Base-by-base conservation (phyloP, 768 basidiomycete species). In the Termitomyces sp. region DNA sequence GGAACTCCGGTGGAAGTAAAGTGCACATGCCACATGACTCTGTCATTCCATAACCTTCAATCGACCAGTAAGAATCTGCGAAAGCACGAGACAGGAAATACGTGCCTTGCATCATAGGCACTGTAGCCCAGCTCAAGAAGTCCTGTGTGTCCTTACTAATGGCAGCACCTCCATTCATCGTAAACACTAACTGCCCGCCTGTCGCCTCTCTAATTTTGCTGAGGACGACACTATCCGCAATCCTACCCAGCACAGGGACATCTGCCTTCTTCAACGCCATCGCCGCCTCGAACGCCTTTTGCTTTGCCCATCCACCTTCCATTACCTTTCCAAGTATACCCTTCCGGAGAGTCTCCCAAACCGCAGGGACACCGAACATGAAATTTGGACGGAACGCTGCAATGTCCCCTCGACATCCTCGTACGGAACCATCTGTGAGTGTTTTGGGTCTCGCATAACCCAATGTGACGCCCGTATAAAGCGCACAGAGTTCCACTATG, bases 271-370 rank as follows among this genome's bases (percentile, higher is more conserved):
- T 98, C 60, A 85, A 75, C 2, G 77, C 68, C 63, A 93, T 75
- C 2, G 94, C 92, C 36, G 83, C 82, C 60, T 87, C 80, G 79
- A 99, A 99, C 29, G 96, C 66, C 43, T 69, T 75, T 73, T 86
- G n/a, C 88, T 77, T 82, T 90, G 63, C 93, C 16, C 0, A 70
- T 38, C 7, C 91, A 87, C 2, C 85, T 73, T 3, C 81, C 64
- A 54, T 91, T 82, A 50, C 97, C 86, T 70, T 94, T 93, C 77
- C 68, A 10, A 94, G 64, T 66, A 99, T 95, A 29, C 94, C 94
- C 75, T 99, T 99, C 56, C 95, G 86, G 60, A 98, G 97, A 51
- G 84, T 87, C 72, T 99, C 96, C 94, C 94, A 99, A 0, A 98
- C 90, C 2, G 94, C 91, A 1, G 96, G 96, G 2, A 98, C 96